Percentiles rank a stretch among this genome's conserved stretches.
These are phyloP conservation scores for Entomortierella parvispora DNA, from an alignment of 192 early-diverging fungal genomes.

Conservation along the genomic window DNA sequence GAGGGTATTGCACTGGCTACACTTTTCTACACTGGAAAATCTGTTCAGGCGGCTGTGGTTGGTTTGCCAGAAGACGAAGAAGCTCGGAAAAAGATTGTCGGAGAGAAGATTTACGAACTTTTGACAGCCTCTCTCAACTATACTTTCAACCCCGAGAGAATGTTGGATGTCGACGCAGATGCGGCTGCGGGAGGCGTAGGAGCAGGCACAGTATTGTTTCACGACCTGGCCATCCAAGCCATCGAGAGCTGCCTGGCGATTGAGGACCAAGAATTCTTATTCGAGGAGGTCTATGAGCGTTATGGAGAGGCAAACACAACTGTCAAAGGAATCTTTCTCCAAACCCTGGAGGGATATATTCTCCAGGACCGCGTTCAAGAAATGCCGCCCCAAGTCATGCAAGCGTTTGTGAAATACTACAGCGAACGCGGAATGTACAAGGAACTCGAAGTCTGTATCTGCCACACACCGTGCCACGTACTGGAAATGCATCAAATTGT, in stretches of 20 bases:
- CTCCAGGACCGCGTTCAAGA: constrained; percentile 60
- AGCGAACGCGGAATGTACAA: constrained; percentile 52
- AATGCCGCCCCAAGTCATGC: constrained; percentile 68
- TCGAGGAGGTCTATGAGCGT: constrained; percentile 65
- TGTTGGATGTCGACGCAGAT: constrained; percentile 53
- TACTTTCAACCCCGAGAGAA: constrained; percentile 60
- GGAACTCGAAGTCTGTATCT: constrained; percentile 63
- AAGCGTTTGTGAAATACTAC: constrained; percentile 64
- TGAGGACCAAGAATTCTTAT: constrained; percentile 60
- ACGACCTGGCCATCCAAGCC: constrained; percentile 59
- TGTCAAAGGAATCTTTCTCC: constrained; percentile 60
- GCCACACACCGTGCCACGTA: constrained; percentile 63
- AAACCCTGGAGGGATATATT: constrained; percentile 64
- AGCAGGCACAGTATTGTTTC: constrained; percentile 54
- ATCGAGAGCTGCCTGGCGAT: constrained; percentile 68
- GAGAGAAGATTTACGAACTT: constrained; percentile 65
- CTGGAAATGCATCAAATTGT: constrained; percentile 70
- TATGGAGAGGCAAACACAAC: constrained; percentile 54
- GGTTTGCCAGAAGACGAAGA: constrained; percentile 67
- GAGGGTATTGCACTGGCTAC: constrained; percentile 68
- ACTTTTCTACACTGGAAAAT: constrained; percentile 65
- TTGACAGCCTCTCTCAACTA: constrained; percentile 63
- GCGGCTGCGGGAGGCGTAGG: constrained; percentile 51
- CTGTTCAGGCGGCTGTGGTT: constrained; percentile 64
- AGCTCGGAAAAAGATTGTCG: constrained; percentile 59